Evolutionary conservation across 495 filamentous ascomycete genomes (phyloP).

Genomic region (Aspergillus coremiiformis): DNA sequence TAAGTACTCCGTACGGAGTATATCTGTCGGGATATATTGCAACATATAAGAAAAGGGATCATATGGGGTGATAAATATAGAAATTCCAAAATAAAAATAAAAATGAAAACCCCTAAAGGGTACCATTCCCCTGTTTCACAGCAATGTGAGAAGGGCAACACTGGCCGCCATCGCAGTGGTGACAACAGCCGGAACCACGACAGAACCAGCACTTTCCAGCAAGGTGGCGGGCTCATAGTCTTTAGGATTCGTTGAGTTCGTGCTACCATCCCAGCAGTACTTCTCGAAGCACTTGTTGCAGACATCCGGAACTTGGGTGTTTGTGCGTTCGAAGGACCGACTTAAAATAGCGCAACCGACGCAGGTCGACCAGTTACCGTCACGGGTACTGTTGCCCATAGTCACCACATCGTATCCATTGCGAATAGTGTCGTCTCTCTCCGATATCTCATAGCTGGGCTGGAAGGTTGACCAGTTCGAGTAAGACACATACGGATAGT

Average conservation of each 20-base stretch:
- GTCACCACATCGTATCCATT: slow-evolving; percentile 83
- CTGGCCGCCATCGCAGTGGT: slow-evolving; percentile 17
- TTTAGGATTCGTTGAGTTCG: slow-evolving; percentile 24
- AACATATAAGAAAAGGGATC: neutral
- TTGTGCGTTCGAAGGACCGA: slow-evolving; percentile 61
- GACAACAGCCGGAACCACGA: slow-evolving; percentile 13
- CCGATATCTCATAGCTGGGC: slow-evolving; percentile 47
- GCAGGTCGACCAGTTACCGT: slow-evolving; percentile 67
- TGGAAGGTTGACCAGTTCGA: slow-evolving; percentile 73
- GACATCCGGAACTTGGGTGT: slow-evolving; percentile 52
- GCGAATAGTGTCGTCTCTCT: slow-evolving; percentile 69
- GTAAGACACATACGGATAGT: slow-evolving; percentile 64
- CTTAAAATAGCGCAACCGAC: slow-evolving; percentile 85
- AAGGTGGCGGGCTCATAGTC: slow-evolving; percentile 25
- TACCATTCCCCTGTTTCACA: slow-evolving; percentile 12
- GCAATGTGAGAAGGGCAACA: slow-evolving; percentile 21
- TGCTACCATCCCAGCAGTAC: slow-evolving; percentile 66
- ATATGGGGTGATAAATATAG: too few species aligned
- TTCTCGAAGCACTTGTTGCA: slow-evolving; percentile 67
- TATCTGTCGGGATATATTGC: neutral
- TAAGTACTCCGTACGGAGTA: too few species aligned
- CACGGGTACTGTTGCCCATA: slow-evolving; percentile 67
- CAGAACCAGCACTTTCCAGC: slow-evolving; percentile 12
- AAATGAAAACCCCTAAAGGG: neutral
- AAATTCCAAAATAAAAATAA: neutral